These are phyloP conservation scores for Leptodontidium sp. DNA, from an alignment of 2,329 filamentous ascomycete species.

Conservation along the genomic window DNA sequence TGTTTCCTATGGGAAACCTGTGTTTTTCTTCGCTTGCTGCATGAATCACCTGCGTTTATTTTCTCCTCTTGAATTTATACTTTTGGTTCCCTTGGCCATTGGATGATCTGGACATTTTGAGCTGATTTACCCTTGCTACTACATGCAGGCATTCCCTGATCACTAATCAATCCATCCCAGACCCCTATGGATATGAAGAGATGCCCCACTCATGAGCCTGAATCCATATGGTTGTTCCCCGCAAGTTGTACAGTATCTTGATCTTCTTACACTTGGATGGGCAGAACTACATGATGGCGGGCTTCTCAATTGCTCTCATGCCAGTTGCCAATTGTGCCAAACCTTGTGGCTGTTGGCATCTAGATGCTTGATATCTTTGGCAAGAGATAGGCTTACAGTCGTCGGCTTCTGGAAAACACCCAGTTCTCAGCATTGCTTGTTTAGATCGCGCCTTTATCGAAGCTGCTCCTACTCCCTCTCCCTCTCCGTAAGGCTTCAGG, in stretches of 20 bases:
- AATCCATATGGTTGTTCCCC: background rate
- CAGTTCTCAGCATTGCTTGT: constrained; percentile 10
- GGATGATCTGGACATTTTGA: background rate
- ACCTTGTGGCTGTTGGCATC: background rate
- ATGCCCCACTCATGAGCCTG: background rate
- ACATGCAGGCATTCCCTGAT: constrained; percentile 4
- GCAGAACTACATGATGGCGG: too few species aligned
- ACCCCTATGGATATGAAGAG: background rate
- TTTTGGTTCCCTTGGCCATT: background rate
- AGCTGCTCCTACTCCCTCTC: background rate
- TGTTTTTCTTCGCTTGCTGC: background rate
- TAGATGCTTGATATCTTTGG: constrained; percentile 3
- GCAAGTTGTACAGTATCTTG: background rate
- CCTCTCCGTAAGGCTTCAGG: background rate
- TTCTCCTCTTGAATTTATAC: background rate
- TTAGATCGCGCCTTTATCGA: background rate
- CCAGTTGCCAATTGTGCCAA: too few species aligned
- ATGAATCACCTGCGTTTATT: background rate
- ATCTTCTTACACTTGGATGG: background rate
- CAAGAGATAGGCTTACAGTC: constrained; percentile 12
- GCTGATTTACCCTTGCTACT: background rate
- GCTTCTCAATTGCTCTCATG: too few species aligned
- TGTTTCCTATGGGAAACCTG: background rate
- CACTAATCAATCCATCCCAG: background rate
- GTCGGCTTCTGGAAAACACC: background rate